A percentile compares a stretch with the other conserved stretches of the same genome.
Evolutionary conservation across 352 stramenopile species (phyloP).

Genomic region (Globisporangium acanthophoron): DNA sequence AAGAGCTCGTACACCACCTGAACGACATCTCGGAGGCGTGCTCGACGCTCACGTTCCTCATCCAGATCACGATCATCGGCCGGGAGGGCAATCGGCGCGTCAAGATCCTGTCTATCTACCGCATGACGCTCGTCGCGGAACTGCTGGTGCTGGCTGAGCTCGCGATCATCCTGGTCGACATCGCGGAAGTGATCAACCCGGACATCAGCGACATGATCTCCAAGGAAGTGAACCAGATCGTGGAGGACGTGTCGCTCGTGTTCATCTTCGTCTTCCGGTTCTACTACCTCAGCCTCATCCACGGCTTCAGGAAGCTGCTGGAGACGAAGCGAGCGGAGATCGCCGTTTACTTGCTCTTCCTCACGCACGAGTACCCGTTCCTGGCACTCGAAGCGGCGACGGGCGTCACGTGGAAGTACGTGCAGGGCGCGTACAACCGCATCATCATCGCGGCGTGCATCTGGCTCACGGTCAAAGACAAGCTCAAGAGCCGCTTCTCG

Average conservation of each 20-base stretch:
- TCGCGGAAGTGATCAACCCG: neutral
- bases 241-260: conserved; percentile 23
- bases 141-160: conserved; percentile 13
- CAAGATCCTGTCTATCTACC: conserved; percentile 18
- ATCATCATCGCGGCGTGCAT: conserved; percentile 16
- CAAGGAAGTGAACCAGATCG: conserved; percentile 3
- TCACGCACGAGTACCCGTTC: conserved; percentile 38
- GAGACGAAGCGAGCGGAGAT: conserved; percentile 16
- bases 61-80: conserved; percentile 35
- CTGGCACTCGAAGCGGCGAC: conserved; percentile 8
- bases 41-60: conserved; percentile 25
- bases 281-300: conserved; percentile 24
- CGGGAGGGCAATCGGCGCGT: conserved; percentile 20
- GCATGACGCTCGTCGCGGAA: conserved; percentile 20
- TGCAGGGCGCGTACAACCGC: conserved; percentile 33
- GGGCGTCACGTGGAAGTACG: conserved; percentile 30
- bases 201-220: conserved; percentile 4
- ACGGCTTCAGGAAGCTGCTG: conserved; percentile 11
- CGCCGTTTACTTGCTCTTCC: conserved; percentile 22
- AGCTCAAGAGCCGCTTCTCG: neutral
- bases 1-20: conserved; percentile 11
- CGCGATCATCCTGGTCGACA: neutral
- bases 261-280: conserved; percentile 41
- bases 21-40: conserved; percentile 34
- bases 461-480: neutral